Evolutionary conservation across 2,329 filamentous ascomycete species (phyloP).

Genomic region (Epichloe baconii): DNA sequence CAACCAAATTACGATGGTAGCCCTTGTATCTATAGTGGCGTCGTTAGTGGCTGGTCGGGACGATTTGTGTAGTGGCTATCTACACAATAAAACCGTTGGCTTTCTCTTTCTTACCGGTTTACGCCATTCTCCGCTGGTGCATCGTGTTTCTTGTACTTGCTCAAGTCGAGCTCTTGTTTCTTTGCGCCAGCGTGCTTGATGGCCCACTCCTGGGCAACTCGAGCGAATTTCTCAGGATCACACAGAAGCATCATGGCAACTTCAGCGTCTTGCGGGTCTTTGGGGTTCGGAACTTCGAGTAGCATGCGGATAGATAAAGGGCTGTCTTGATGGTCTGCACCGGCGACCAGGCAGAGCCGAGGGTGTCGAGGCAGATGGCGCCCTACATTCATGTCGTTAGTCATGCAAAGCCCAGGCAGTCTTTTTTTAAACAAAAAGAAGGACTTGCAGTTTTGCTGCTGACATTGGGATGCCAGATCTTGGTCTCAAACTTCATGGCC

Average conservation of each 20-base stretch:
- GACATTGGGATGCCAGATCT: slow-evolving; percentile 95
- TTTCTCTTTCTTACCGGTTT: slow-evolving; percentile 16
- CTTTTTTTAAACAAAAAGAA: not conserved
- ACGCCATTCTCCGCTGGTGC: slow-evolving; percentile 7
- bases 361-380: slow-evolving; percentile 90
- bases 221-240: slow-evolving; percentile 64
- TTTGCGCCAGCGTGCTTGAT: slow-evolving; percentile 71
- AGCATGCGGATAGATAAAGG: slow-evolving; percentile 87
- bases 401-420: not conserved
- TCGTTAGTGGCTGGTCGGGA: not conserved
- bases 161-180: slow-evolving; percentile 22
- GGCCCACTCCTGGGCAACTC: slow-evolving; percentile 82
- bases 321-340: slow-evolving; percentile 94
- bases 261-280: slow-evolving; percentile 92
- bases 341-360: slow-evolving; percentile 83
- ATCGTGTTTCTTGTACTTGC: slow-evolving; percentile 24
- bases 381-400: slow-evolving; percentile 42
- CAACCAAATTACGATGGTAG: slow-evolving; percentile 72
- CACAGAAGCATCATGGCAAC: slow-evolving; percentile 82
- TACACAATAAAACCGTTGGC: not conserved
- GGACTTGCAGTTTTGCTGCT: slow-evolving; percentile 74
- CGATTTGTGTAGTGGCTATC: not conserved
- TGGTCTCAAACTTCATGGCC: slow-evolving; percentile 80
- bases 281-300: slow-evolving; percentile 85
- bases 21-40: slow-evolving; percentile 55